Evolutionary conservation across 2,329 filamentous ascomycete genomes (phyloP).

Genomic region (Spiromastix sp.): DNA sequence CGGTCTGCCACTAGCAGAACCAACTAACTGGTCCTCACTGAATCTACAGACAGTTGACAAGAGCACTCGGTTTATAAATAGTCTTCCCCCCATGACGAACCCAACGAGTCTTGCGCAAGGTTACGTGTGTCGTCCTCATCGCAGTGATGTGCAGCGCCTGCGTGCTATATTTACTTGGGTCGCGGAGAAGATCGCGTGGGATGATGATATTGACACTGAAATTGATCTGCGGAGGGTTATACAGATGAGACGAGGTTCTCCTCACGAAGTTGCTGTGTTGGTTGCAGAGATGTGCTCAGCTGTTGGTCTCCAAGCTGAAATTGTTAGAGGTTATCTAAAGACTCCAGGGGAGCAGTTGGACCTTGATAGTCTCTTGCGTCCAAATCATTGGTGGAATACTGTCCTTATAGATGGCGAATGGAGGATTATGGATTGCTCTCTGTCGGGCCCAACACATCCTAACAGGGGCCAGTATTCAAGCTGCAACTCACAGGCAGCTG

Average conservation of each 20-base stretch:
- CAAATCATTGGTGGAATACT: slow-evolving; percentile 98
- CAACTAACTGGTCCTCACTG: slow-evolving; percentile 68
- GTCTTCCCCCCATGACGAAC: slow-evolving; percentile 70
- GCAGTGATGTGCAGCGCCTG: slow-evolving; percentile 84
- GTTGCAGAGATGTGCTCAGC: slow-evolving; percentile 90
- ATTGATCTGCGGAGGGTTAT: slow-evolving; percentile 76
- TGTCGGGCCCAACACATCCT: slow-evolving; percentile 86
- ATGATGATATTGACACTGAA: slow-evolving; percentile 74
- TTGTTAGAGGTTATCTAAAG: slow-evolving; percentile 85
- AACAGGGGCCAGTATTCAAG: slow-evolving; percentile 67
- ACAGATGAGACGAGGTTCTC: slow-evolving; percentile 70
- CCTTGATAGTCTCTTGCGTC: slow-evolving; percentile 66
- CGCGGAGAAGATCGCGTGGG: slow-evolving; percentile 88
- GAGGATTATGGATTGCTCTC: slow-evolving; percentile 89
- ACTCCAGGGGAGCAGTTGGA: slow-evolving; percentile 75
- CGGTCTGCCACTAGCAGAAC: slow-evolving; percentile 69
- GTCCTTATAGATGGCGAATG: slow-evolving; percentile 89
- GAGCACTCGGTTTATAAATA: slow-evolving; percentile 81
- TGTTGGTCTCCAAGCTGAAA: slow-evolving; percentile 76
- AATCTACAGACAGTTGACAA: slow-evolving; percentile 89
- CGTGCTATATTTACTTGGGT: slow-evolving; percentile 97
- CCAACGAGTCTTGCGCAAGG: slow-evolving; percentile 75
- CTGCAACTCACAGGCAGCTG: slow-evolving; percentile 57
- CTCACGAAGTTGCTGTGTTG: slow-evolving; percentile 78
- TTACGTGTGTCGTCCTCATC: slow-evolving; percentile 87